Conservation (phyloP, 192 early-diverging fungal species). For the Gaertneriomyces semiglobifer region DNA sequence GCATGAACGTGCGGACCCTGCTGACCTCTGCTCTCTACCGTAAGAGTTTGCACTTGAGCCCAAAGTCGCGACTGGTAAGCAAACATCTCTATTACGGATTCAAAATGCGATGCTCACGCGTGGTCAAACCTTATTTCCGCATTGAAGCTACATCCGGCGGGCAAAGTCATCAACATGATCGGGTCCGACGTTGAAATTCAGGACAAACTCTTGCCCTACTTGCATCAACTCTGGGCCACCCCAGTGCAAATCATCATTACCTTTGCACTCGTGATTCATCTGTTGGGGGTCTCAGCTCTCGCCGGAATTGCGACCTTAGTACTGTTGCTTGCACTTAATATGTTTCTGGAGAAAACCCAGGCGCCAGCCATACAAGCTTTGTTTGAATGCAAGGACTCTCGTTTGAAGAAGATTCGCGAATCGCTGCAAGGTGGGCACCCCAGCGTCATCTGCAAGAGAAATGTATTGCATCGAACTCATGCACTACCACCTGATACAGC, state of each 20-base stretch:
- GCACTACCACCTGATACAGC: conserved; percentile 33
- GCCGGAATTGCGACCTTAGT: conserved; percentile 7
- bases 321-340: background rate
- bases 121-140: no score
- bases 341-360: conserved; percentile 3
- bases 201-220: background rate
- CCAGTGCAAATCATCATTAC: conserved; percentile 21
- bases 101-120: no score
- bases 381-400: background rate
- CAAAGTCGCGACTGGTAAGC: no score
- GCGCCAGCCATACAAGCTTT: background rate
- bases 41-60: conserved; percentile 6
- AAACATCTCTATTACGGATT: no score
- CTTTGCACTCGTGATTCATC: conserved; percentile 17
- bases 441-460: background rate
- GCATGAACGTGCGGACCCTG: background rate
- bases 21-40: conserved; percentile 5
- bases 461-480: no score
- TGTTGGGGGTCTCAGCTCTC: conserved; percentile 20
- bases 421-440: background rate
- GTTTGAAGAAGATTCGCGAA: conserved; percentile 8
- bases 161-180: conserved; percentile 30
- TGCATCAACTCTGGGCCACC: conserved; percentile 7
- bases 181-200: conserved; percentile 26
- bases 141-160: background rate